These are phyloP conservation scores for Cryphonectria naterciae DNA, from an alignment of 2,329 filamentous ascomycete species.

Conservation along the genomic window DNA sequence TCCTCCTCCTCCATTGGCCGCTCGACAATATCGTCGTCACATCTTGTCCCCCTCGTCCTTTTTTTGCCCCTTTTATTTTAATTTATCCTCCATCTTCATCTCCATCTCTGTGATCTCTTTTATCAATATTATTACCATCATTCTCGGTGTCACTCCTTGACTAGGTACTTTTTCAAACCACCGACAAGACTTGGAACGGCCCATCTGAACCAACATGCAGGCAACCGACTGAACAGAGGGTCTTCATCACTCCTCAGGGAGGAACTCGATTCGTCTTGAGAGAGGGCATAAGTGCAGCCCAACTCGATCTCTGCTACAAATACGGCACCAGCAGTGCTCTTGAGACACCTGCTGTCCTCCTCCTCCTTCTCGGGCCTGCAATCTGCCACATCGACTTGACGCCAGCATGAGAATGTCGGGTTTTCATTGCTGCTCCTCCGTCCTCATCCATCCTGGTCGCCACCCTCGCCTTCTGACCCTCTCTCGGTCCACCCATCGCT, in stretches of 20 bases:
- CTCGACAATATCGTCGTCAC: neutral
- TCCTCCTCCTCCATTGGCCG: neutral
- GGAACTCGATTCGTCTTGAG: neutral
- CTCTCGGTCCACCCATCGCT: neutral
- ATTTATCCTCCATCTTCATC: neutral
- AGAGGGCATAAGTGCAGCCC: neutral
- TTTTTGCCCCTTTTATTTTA: neutral
- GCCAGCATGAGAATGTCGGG: constrained; percentile 19
- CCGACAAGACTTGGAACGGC: neutral
- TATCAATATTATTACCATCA: neutral
- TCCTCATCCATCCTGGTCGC: neutral
- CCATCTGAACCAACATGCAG: neutral
- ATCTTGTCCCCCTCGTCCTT: neutral
- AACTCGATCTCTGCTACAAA: no score
- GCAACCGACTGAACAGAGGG: neutral
- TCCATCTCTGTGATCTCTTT: neutral
- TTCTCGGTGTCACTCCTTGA: neutral
- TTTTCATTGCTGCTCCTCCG: constrained; percentile 12
- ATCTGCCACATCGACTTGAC: neutral
- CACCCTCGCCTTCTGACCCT: constrained; percentile 1
- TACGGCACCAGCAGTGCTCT: neutral
- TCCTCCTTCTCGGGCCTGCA: neutral
- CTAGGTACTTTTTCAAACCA: neutral
- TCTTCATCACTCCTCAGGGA: neutral
- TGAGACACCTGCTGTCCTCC: neutral